Conservation (phyloP, 164 flowering plant genomes). For the Cinnamomum chago region DNA sequence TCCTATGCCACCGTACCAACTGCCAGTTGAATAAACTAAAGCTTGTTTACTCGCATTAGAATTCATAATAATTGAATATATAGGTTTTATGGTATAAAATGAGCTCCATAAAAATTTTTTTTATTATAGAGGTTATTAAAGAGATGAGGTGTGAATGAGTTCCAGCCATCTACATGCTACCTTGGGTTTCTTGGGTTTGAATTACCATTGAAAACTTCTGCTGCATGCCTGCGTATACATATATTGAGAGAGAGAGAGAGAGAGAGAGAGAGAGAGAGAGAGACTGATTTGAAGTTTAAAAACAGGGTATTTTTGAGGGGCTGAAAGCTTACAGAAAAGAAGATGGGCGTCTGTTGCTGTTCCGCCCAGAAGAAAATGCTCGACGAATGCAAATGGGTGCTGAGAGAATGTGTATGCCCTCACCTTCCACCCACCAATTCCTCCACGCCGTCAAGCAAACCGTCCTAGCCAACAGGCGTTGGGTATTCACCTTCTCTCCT, state of each 20-base stretch:
- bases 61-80: too few species aligned
- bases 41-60: too few species aligned
- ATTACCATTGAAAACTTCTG: too few species aligned
- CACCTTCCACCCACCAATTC: slow-evolving; percentile 75
- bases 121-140: too few species aligned
- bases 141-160: too few species aligned
- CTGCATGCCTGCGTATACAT: too few species aligned
- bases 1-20: too few species aligned
- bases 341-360: slow-evolving; percentile 55
- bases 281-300: not conserved
- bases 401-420: slow-evolving; percentile 86
- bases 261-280: not conserved
- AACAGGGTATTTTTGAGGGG: slow-evolving; percentile 84
- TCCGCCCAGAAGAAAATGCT: slow-evolving; percentile 85
- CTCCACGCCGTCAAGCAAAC: slow-evolving; percentile 73
- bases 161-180: too few species aligned
- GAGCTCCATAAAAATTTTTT: too few species aligned
- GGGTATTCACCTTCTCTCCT: slow-evolving; percentile 46
- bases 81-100: too few species aligned
- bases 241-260: not conserved
- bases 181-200: too few species aligned
- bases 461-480: slow-evolving; percentile 63
- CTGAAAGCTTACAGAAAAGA: slow-evolving; percentile 69
- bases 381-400: slow-evolving; percentile 71
- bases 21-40: too few species aligned